Evolutionary conservation across 257 asterid species (phyloP).

Genomic region (Phtheirospermum japonicum): DNA sequence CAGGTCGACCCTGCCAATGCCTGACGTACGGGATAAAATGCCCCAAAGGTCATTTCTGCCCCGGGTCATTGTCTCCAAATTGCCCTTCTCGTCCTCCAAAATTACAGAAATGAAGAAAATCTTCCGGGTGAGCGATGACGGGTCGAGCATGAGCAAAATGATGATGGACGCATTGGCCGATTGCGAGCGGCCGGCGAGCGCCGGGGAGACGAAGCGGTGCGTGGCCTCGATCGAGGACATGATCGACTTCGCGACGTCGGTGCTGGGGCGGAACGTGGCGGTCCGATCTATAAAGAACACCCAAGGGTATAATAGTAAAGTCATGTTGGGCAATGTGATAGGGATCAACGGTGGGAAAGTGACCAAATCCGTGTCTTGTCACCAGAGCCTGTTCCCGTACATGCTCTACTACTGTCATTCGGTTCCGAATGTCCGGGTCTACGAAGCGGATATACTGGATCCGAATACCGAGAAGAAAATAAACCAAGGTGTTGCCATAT

Average conservation of each 20-base stretch:
- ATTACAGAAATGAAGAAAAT: constrained; percentile 43
- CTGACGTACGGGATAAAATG: constrained; percentile 82
- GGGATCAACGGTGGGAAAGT: constrained; percentile 73
- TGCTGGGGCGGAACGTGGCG: constrained; percentile 69
- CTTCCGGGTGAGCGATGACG: constrained; percentile 65
- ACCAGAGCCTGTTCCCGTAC: constrained; percentile 76
- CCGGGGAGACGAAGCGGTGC: constrained; percentile 81
- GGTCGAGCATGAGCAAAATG: constrained; percentile 49
- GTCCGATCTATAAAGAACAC: constrained; percentile 59
- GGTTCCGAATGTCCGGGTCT: constrained; percentile 91
- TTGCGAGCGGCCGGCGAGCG: constrained; percentile 76
- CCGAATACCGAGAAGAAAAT: constrained; percentile 47
- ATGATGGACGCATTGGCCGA: constrained; percentile 49
- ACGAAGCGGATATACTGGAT: constrained; percentile 74
- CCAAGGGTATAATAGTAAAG: constrained; percentile 42
- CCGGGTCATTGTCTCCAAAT: constrained; percentile 58
- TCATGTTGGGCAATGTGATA: constrained; percentile 56
- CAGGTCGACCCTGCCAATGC: constrained; percentile 78
- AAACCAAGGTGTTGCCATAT: constrained; percentile 79
- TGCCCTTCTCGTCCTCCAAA: constrained; percentile 77
- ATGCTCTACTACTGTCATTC: constrained; percentile 88
- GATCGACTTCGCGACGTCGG: constrained; percentile 83
- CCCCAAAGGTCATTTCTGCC: constrained; percentile 90
- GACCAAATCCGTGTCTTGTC: constrained; percentile 81
- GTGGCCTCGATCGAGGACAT: constrained; percentile 82